Base-by-base conservation (phyloP, 2,329 filamentous ascomycete genomes). In the Amphichorda felina region DNA sequence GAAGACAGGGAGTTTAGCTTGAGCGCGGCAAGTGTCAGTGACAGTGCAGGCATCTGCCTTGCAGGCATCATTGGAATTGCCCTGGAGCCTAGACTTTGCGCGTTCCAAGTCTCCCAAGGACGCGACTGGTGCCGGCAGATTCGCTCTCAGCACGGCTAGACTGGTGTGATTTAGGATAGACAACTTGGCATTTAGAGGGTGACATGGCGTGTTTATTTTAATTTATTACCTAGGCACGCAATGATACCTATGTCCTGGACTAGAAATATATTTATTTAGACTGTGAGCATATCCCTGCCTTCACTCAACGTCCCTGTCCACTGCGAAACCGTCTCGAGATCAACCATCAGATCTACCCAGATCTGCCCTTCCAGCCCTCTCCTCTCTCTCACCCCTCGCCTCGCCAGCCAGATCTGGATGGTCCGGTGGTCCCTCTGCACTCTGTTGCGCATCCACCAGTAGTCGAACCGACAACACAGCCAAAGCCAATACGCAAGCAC, bases 1-100 rank as follows among this genome's bases (percentile, higher is more conserved):
- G 72, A 77, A 22, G 87, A 95, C 36, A 72, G 89, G 5, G 91
- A 98, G 59, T 96, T 96, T 51, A 93, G 85, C 40, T 62, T 98
- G 2, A 79, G 84, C 0, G 89, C 88, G 0, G 91, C 87, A 3
- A 93, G 82, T 18, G 89, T 95, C 28, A 94, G 86, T 51, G 91
- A 96, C 54, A 91, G 84, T 28, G 88, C 66, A 0, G 89, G 91
- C 0, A 94, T 96, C 24, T 94, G 85, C 50, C 70, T 93, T 10
- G 89, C 89, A 1, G 85, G 86, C 0, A 77, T 96, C 33, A 48
- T 94, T 8, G 79, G 87, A 28, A 89, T 95, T 70, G 68, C 64
- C 3, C 68, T 95, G 56, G 89, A 96, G 60, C 77, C 82, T 2
- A 71, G 73, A 54, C 59, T 96, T 17, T 98, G 91, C 56, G 68